These are phyloP conservation scores for Trametes versicolor DNA, from an alignment of 1,284 basidiomycete species.

Conservation along the genomic window DNA sequence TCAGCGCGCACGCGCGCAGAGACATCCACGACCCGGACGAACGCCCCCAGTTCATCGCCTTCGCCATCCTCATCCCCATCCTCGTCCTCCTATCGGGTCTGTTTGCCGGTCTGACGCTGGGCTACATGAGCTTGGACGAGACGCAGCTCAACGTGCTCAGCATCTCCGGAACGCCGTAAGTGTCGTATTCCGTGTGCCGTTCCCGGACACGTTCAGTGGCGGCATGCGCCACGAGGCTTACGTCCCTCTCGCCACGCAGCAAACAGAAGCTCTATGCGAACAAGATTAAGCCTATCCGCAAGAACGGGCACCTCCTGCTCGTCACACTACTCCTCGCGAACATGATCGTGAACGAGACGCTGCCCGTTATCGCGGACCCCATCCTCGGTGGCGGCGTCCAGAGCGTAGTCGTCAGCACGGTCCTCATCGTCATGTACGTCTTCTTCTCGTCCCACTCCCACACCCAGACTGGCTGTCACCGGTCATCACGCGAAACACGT, in stretches of 20 bases:
- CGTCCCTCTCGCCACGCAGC: conserved; percentile 46
- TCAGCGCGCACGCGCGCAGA: conserved; percentile 44
- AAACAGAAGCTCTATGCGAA: conserved; percentile 84
- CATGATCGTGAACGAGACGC: conserved; percentile 92
- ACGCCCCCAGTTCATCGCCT: conserved; percentile 52
- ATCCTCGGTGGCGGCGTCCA: conserved; percentile 87
- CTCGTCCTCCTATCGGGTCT: conserved; percentile 70
- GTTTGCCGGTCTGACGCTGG: conserved; percentile 83
- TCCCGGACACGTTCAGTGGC: conserved; percentile 13
- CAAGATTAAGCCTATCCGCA: conserved; percentile 88
- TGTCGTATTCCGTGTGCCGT: conserved; percentile 29
- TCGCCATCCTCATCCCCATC: conserved; percentile 65
- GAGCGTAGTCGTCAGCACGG: conserved; percentile 86
- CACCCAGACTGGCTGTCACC: conserved; percentile 10
- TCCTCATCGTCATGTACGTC: conserved; percentile 86
- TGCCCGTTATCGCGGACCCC: conserved; percentile 91
- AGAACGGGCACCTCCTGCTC: conserved; percentile 85
- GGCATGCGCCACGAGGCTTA: conserved; percentile 10
- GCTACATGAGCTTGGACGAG: conserved; percentile 94
- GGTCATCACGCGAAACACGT: conserved; percentile 24
- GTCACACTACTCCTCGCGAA: conserved; percentile 87
- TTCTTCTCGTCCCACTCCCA: conserved; percentile 16
- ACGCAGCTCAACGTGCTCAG: conserved; percentile 91
- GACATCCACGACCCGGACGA: conserved; percentile 46
- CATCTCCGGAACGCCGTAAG: conserved; percentile 84